Percentiles rank a stretch among this genome's conserved stretches.
Evolutionary conservation across 768 basidiomycete species (phyloP).

Genomic region (Gloeostereum incarnatum): DNA sequence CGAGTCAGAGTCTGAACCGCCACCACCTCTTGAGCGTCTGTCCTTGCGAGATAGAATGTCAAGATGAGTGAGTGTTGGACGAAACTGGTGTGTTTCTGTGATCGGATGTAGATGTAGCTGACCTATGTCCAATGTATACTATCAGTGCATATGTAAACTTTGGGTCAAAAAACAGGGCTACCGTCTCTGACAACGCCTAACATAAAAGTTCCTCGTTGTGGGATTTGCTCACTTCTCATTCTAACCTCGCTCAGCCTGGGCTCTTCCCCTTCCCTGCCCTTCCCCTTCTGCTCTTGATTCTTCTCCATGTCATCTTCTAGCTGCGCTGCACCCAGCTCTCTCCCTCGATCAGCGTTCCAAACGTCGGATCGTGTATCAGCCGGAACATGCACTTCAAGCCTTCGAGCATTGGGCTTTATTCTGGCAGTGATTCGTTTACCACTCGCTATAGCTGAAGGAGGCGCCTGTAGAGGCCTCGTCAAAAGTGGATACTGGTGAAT

Average conservation of each 20-base stretch:
- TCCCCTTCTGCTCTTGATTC: conserved; percentile 43
- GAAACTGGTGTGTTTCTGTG: conserved; percentile 70
- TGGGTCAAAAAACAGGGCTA: conserved; percentile 18
- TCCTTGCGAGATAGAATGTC: conserved; percentile 62
- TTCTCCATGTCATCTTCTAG: conserved; percentile 73
- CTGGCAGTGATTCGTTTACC: conserved; percentile 75
- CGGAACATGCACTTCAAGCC: conserved; percentile 74
- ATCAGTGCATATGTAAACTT: conserved; percentile 3
- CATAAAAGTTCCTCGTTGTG: conserved; percentile 58
- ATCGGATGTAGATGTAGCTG: conserved; percentile 73
- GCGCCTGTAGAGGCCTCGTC: conserved; percentile 62
- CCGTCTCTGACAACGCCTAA: conserved; percentile 72
- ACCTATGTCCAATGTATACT: conserved; percentile 28
- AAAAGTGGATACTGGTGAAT: conserved; percentile 79
- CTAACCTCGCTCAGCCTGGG: conserved; percentile 62
- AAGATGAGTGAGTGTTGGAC: conserved; percentile 75
- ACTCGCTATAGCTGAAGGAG: conserved; percentile 61
- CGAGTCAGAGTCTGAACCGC: conserved; percentile 59
- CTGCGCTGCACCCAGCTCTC: conserved; percentile 55
- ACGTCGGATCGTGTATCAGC: conserved; percentile 75
- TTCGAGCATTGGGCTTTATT: conserved; percentile 50
- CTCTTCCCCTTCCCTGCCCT: conserved; percentile 40
- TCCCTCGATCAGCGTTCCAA: conserved; percentile 67
- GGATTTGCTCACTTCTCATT: conserved; percentile 63
- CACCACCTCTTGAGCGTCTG: conserved; percentile 39